These are phyloP conservation scores for Aspergillus arachidicola DNA, from an alignment of 2,329 filamentous ascomycete genomes.

Conservation along the genomic window DNA sequence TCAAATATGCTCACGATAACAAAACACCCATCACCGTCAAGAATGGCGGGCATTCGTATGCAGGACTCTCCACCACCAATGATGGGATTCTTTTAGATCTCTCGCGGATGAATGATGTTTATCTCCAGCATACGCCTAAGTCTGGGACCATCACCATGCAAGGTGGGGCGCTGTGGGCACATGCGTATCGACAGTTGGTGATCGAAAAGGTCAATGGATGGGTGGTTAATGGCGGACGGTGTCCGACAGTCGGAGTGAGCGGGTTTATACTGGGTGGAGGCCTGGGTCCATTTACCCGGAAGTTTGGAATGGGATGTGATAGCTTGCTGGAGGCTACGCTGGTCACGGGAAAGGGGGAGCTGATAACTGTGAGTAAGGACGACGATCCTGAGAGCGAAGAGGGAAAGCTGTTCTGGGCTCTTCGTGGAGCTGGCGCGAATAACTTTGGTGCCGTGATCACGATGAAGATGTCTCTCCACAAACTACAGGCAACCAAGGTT, in stretches of 20 bases:
- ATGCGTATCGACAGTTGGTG: background rate
- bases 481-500: background rate
- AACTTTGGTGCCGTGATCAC: background rate
- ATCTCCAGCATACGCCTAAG: background rate
- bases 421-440: background rate
- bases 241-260: background rate
- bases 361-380: background rate
- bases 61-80: background rate
- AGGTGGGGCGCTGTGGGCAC: background rate
- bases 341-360: background rate
- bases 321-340: background rate
- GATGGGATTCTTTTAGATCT: background rate
- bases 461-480: background rate
- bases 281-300: background rate
- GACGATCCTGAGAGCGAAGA: background rate
- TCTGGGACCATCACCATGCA: background rate
- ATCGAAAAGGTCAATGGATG: background rate
- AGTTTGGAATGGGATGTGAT: background rate
- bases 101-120: background rate
- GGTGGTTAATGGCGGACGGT: background rate
- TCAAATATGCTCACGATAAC: background rate
- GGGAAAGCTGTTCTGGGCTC: background rate
- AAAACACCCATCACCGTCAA: background rate
- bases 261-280: background rate
- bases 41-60: background rate